Evolutionary conservation across 805 yeast genomes (phyloP), one percentile per base, ranked within the genome.

Genomic region (Ogataea salicorniae): DNA sequence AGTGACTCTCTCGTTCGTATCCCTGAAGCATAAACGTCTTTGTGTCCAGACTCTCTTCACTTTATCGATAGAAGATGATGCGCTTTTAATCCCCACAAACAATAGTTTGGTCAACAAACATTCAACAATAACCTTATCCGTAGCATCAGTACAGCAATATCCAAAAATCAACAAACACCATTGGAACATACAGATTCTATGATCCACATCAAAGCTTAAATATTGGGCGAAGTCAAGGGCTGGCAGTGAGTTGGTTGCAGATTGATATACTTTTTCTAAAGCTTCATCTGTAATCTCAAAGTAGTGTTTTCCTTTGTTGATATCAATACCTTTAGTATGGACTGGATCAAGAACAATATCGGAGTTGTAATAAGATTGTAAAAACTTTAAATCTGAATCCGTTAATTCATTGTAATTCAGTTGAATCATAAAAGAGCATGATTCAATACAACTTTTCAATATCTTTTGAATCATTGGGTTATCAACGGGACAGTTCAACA

Each of bases 181-280:
- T 42, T 63, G 66, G 18, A 63, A 52, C 68, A 63, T 64, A 45
- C 59, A 56, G 20, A 64, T 48, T 18, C 68, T 54, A 44, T 63
- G 67, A 42, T 64, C 68, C 5, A 63, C 51, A n/a, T 60, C 57
- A 23, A 44, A 53, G 20, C 45, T 50, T 31, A 64, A 31, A 41
- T 53, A 63, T n/a, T 50, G 47, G 15, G 41, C 34, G 37, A 47
- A 50, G n/a, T 63, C 54, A 6, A 59, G 13, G 7, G 34, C 17
- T 8, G 41, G 13, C 16, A 34, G 39, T 6, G 35, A 39, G 5
- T 45, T 34, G 36, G 42, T n/a, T 11, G 37, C 29, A 14, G 47
- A 41, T 4, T 39, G 43, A 35, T 51, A 55, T 6, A 53, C 34
- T 4, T 41, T 37, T 8, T 55, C 49, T 18, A 55, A 43, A 2